Percentiles rank a stretch among this genome's conserved stretches.
Conservation (phyloP, 2,329 filamentous ascomycete species). For the Botrytis galanthina region DNA sequence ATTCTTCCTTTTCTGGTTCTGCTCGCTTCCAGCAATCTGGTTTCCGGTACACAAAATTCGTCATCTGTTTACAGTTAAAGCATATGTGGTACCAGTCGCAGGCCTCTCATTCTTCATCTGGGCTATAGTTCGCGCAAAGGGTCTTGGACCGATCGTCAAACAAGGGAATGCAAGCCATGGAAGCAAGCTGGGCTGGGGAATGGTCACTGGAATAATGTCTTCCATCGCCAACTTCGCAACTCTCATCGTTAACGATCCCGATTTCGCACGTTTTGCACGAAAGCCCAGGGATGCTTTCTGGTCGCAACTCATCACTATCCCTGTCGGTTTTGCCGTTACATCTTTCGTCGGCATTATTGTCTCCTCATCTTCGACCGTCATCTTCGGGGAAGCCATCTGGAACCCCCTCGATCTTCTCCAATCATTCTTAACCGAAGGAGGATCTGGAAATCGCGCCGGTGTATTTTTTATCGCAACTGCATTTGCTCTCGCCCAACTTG, state of each 20-base stretch:
- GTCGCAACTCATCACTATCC: conserved; percentile 76
- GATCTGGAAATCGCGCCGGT: conserved; percentile 66
- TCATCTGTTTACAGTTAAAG: conserved; percentile 88
- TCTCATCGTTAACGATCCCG: conserved; percentile 75
- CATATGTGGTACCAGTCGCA: conserved; percentile 78
- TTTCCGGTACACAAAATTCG: conserved; percentile 86
- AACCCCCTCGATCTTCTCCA: conserved; percentile 68
- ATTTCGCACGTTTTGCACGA: conserved; percentile 79
- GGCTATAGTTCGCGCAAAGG: conserved; percentile 77
- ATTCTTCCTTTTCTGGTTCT: conserved; percentile 85
- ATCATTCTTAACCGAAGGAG: conserved; percentile 66
- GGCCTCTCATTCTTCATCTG: conserved; percentile 85
- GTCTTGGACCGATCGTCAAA: conserved; percentile 77
- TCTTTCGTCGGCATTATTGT: conserved; percentile 83
- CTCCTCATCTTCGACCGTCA: conserved; percentile 67
- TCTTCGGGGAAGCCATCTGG: conserved; percentile 69
- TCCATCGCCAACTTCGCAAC: conserved; percentile 90
- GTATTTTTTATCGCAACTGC: conserved; percentile 70
- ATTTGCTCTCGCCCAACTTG: conserved; percentile 77
- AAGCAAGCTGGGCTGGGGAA: conserved; percentile 72
- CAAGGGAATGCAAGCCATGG: conserved; percentile 64
- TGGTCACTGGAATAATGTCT: conserved; percentile 83
- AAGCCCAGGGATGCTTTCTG: conserved; percentile 75
- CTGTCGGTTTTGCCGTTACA: conserved; percentile 70
- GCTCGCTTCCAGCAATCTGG: conserved; percentile 80